These are phyloP conservation scores for Lumnitzera littorea DNA, from an alignment of 345 rosid species.

Conservation along the genomic window DNA sequence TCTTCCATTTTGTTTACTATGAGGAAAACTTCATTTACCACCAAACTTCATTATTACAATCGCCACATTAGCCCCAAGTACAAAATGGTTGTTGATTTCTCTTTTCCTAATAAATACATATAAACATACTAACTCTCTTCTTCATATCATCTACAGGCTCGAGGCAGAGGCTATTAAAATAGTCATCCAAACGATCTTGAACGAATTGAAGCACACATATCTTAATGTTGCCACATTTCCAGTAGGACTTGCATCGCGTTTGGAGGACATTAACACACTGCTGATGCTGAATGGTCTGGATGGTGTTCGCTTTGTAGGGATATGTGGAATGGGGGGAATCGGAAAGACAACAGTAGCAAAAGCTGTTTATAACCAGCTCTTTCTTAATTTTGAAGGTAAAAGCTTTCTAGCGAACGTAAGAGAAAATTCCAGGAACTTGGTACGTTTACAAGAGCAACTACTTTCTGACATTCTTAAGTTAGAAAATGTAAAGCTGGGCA, in stretches of 20 bases:
- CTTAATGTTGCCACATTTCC: neutral
- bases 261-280: neutral
- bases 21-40: too few relatives aligned
- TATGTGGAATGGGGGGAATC: conserved; percentile 13
- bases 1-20: too few relatives aligned
- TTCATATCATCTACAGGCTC: neutral
- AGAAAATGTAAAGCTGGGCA: conserved; percentile 5
- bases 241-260: neutral
- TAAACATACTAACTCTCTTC: too few relatives aligned
- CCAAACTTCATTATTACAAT: too few relatives aligned
- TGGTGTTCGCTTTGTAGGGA: conserved; percentile 3
- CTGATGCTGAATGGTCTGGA: neutral
- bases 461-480: neutral
- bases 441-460: conserved; percentile 8
- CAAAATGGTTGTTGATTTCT: too few relatives aligned
- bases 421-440: neutral
- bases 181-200: conserved; percentile 1
- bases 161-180: neutral
- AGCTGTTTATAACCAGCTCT: conserved; percentile 6
- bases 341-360: conserved; percentile 4
- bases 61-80: too few relatives aligned
- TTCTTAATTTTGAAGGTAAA: conserved; percentile 5
- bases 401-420: conserved; percentile 11
- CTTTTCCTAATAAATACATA: too few relatives aligned
- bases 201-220: conserved; percentile 6